Conservation (phyloP, 257 asterid genomes). For the Rehmannia glutinosa region DNA sequence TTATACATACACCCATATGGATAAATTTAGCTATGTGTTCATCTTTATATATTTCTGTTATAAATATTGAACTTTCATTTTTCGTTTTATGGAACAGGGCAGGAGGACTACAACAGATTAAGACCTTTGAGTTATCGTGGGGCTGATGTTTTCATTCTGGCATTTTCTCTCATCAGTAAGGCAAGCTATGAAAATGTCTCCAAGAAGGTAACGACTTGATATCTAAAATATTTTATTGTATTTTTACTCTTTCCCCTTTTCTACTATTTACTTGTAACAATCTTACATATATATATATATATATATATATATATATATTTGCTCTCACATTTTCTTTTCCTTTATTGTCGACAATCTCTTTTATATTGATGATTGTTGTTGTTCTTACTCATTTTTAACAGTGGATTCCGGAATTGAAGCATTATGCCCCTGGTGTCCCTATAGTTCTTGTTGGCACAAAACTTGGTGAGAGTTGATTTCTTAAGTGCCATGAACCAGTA, state of each 20-base stretch:
- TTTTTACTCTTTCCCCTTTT: conserved; percentile 8
- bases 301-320: too few relatives aligned
- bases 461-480: conserved; percentile 47
- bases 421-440: conserved; percentile 77
- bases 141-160: conserved; percentile 77
- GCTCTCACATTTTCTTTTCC: neutral
- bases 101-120: conserved; percentile 72
- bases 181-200: conserved; percentile 79
- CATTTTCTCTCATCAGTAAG: conserved; percentile 73
- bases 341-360: neutral
- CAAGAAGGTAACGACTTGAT: conserved; percentile 48
- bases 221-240: neutral
- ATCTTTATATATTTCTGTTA: conserved; percentile 9
- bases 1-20: neutral
- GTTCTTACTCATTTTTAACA: conserved; percentile 22
- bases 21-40: neutral
- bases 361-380: neutral
- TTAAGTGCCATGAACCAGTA: conserved; percentile 3
- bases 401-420: conserved; percentile 87
- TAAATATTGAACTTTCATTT: conserved; percentile 5
- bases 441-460: conserved; percentile 82
- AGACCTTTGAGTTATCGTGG: conserved; percentile 83
- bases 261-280: neutral
- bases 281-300: neutral
- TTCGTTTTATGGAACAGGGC: conserved; percentile 43